Evolutionary conservation across 2,329 filamentous ascomycete species (phyloP).

Genomic region (Epichloe gansuensis): DNA sequence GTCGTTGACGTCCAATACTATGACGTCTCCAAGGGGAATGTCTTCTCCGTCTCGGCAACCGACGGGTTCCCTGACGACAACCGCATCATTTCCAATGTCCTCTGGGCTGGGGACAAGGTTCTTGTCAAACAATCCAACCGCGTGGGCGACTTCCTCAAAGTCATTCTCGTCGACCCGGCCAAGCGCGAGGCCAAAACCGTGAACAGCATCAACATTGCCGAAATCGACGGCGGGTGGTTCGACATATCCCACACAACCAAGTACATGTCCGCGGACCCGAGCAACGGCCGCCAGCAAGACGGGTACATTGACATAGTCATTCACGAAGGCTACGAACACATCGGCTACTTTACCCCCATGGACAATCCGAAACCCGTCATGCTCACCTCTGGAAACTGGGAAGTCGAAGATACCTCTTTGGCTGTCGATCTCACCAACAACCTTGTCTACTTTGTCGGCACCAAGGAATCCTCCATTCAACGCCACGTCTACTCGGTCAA

Average conservation of each 20-base stretch:
- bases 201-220: conserved; percentile 63
- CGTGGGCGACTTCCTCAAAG: conserved; percentile 80
- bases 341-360: conserved; percentile 85
- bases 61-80: conserved; percentile 70
- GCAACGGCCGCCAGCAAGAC: conserved; percentile 62
- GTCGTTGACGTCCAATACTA: conserved; percentile 81
- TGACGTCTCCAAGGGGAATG: conserved; percentile 62
- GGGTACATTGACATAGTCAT: conserved; percentile 91
- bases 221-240: conserved; percentile 94
- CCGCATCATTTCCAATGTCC: conserved; percentile 80
- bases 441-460: conserved; percentile 79
- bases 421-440: conserved; percentile 76
- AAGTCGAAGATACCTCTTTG: conserved; percentile 75
- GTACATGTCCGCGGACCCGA: conserved; percentile 73
- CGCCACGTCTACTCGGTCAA: conserved; percentile 85
- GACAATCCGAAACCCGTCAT: conserved; percentile 71
- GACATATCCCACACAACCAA: conserved; percentile 79
- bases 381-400: conserved; percentile 83
- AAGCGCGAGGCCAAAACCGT: conserved; percentile 64
- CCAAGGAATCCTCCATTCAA: conserved; percentile 77
- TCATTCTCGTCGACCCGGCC: conserved; percentile 71
- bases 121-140: conserved; percentile 88
- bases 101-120: conserved; percentile 79
- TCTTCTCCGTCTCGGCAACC: conserved; percentile 66
- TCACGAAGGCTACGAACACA: conserved; percentile 73